phyloP scores from a whole-genome alignment of 345 rosid genomes.

The Combretum micranthum region DNA sequence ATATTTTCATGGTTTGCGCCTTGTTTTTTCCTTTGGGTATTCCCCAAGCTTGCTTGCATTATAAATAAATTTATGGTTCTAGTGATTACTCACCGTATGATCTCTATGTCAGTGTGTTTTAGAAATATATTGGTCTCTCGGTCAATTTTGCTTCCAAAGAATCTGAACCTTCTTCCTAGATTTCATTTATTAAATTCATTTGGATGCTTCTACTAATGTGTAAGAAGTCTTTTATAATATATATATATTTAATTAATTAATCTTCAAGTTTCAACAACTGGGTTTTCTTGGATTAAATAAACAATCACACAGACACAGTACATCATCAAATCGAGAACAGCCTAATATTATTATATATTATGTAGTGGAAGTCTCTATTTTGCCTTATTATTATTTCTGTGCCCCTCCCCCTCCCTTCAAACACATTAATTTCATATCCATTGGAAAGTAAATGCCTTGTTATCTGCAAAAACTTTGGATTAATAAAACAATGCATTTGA shows the following conservation, averaged over 20 bases:
- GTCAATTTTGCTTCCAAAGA: slow-evolving; percentile 10
- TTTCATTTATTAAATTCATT: slow-evolving; percentile 18
- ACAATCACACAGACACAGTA: not conserved
- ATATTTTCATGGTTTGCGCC: not conserved
- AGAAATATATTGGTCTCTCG: slow-evolving; percentile 6
- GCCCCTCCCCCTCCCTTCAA: slow-evolving; percentile 27
- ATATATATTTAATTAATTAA: not conserved
- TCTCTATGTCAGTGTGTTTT: slow-evolving; percentile 23
- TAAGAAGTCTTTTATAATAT: slow-evolving; percentile 3
- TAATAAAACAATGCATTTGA: slow-evolving; percentile 39
- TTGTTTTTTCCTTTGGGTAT: slow-evolving; percentile 1
- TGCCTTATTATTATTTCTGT: slow-evolving; percentile 28
- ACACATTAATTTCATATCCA: slow-evolving; percentile 53
- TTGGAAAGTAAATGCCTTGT: slow-evolving; percentile 19
- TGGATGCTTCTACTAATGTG: slow-evolving; percentile 51
- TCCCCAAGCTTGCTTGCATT: too few species aligned
- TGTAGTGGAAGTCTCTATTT: slow-evolving; percentile 49
- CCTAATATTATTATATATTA: slow-evolving; percentile 27
- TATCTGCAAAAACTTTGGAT: slow-evolving; percentile 14
- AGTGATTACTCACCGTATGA: slow-evolving; percentile 32
- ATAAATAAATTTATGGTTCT: not conserved
- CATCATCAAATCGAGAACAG: slow-evolving; percentile 20
- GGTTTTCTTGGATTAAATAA: slow-evolving; percentile 25
- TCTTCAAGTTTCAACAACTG: slow-evolving; percentile 60
- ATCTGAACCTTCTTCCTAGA: slow-evolving; percentile 43